Conservation (phyloP, 106 monocot genomes). For the Allium fistulosum region DNA sequence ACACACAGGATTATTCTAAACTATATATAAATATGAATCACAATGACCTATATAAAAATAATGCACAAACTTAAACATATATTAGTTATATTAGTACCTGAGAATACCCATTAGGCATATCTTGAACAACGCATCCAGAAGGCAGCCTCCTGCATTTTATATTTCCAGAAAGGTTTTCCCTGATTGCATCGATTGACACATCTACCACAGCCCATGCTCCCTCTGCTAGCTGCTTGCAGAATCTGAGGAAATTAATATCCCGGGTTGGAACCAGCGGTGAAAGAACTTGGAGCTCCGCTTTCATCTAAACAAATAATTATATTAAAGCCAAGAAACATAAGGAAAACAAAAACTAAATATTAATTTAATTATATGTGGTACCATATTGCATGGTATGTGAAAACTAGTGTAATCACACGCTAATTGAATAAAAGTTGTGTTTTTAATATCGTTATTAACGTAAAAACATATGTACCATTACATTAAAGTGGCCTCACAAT, state of each 20-base stretch:
- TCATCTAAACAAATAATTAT: conserved; percentile 37
- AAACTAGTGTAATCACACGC: too few relatives aligned
- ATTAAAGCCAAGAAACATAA: not conserved
- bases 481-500: too few relatives aligned
- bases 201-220: conserved; percentile 87
- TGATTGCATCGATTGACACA: conserved; percentile 54
- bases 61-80: not conserved
- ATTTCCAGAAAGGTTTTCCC: conserved; percentile 6
- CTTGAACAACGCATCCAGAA: conserved; percentile 76
- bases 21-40: not conserved
- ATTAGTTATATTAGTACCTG: conserved; percentile 33
- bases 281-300: conserved; percentile 80
- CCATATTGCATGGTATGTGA: too few relatives aligned
- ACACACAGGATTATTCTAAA: not conserved
- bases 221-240: conserved; percentile 82
- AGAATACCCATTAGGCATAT: conserved; percentile 86
- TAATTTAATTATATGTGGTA: too few relatives aligned
- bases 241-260: conserved; percentile 68
- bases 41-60: not conserved
- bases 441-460: too few relatives aligned
- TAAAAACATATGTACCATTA: too few relatives aligned
- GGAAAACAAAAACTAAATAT: too few relatives aligned
- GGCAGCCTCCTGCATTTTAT: conserved; percentile 56
- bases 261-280: conserved; percentile 83
- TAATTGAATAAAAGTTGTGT: too few relatives aligned